Evolutionary conservation across 768 basidiomycete species (phyloP).

Genomic region (Russula brevipes): DNA sequence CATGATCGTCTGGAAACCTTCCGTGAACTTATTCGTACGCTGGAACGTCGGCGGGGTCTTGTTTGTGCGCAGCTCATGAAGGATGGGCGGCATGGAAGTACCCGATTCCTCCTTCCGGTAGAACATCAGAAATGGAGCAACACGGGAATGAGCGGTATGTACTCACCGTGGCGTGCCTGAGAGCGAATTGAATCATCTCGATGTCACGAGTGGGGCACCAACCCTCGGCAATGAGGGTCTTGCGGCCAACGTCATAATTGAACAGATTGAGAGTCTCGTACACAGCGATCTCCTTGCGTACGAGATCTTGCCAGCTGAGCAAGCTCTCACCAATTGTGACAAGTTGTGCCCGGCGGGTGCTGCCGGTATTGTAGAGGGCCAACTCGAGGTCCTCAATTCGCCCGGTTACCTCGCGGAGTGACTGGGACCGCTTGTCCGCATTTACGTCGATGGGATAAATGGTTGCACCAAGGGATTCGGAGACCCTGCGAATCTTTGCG

Average conservation of each 20-base stretch:
- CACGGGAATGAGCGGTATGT: too few species aligned
- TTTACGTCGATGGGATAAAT: slow-evolving; percentile 95
- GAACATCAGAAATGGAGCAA: neutral
- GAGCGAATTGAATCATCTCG: slow-evolving; percentile 73
- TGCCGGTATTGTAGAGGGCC: slow-evolving; percentile 83
- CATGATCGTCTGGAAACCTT: slow-evolving; percentile 97
- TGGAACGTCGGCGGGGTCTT: slow-evolving; percentile 95
- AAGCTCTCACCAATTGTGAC: slow-evolving; percentile 79
- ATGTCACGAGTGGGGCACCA: slow-evolving; percentile 97
- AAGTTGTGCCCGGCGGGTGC: slow-evolving; percentile 77
- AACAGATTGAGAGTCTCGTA: slow-evolving; percentile 94
- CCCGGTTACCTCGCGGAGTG: slow-evolving; percentile 79
- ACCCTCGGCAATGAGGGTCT: slow-evolving; percentile 94
- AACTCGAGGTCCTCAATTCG: slow-evolving; percentile 90
- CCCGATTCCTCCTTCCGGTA: slow-evolving; percentile 72
- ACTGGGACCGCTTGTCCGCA: slow-evolving; percentile 84
- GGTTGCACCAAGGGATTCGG: slow-evolving; percentile 98
- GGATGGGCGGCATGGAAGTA: slow-evolving; percentile 84
- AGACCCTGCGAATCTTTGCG: slow-evolving; percentile 95
- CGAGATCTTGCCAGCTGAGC: slow-evolving; percentile 89
- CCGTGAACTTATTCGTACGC: slow-evolving; percentile 92
- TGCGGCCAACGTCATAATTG: slow-evolving; percentile 89
- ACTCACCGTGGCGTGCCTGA: slow-evolving; percentile 78
- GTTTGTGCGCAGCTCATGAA: slow-evolving; percentile 83
- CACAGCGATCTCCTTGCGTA: slow-evolving; percentile 91